phyloP scores from a whole-genome alignment of 306 rosid species.

The Aeschynomene evenia region DNA sequence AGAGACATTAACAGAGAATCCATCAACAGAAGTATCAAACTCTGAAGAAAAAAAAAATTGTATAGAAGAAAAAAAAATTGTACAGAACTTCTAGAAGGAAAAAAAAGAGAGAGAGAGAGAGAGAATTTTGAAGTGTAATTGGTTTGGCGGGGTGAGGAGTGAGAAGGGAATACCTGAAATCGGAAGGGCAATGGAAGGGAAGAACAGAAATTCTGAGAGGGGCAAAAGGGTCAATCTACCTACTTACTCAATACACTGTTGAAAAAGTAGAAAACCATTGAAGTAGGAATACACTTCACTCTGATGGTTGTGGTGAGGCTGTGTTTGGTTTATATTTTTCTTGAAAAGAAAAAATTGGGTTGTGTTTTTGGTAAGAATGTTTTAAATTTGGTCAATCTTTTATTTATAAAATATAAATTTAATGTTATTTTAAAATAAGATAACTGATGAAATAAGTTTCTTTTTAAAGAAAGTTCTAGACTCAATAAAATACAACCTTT shows the following conservation, averaged over 20 bases:
- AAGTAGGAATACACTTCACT: not conserved
- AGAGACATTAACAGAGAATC: not conserved
- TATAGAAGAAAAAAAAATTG: not conserved
- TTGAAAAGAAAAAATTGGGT: no score
- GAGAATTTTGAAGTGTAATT: not conserved
- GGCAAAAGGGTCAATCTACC: constrained; percentile 27
- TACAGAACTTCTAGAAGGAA: no score
- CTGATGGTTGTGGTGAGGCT: not conserved
- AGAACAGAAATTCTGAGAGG: constrained; percentile 25
- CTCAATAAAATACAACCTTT: no score
- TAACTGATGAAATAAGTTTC: no score
- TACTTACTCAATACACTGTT: no score
- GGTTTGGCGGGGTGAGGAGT: constrained; percentile 30
- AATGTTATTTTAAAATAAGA: no score
- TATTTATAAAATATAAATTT: no score
- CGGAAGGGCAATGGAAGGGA: constrained; percentile 38
- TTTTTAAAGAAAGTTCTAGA: no score
- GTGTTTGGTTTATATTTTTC: not conserved
- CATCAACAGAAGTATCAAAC: not conserved
- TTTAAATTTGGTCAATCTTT: no score
- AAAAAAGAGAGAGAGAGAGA: not conserved
- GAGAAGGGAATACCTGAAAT: constrained; percentile 43
- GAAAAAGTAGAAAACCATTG: no score
- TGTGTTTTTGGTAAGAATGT: not conserved
- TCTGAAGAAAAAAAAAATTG: not conserved